Evolutionary conservation across 441 rosid genomes (phyloP), one percentile per base, ranked within the genome.

Genomic region (Breynia disticha): DNA sequence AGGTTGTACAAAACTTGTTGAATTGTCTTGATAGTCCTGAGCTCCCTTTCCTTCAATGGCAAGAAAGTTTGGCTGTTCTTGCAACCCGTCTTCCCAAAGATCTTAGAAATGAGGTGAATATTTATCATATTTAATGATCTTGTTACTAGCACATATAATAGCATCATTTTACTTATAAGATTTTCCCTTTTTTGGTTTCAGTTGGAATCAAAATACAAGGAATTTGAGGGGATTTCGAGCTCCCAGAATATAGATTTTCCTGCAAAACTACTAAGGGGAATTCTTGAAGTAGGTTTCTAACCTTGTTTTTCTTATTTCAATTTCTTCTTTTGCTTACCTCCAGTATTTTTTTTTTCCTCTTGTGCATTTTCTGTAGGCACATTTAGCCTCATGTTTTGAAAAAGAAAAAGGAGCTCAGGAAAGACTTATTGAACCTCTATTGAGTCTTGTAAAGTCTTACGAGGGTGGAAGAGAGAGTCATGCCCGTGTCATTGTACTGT

Each of bases 31-130:
- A 95, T 72, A 90, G 84, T 73, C 99, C 99, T 49, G 95, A 86
- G 70, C 95, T 90, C 48, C 99, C 99, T 69, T 90, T 87, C 72
- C 99, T 95, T 72, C 99, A 95, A 69, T 95, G 99, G 99, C 99
- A 90, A 86, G 99, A 95, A 72, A 82, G 87, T 73, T 67, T 87
- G 65, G 82, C 99, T 42, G 97, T 95, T 75, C 77, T 95, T 19
- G 95, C 95, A 18, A 86, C 81, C 61, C 89, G 99, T 59, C 87
- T 95, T 68, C 97, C 99, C 52, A 95, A 90, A 77, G 89, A 82
- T 66, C 95, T 95, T 61, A 80, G 87, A 72, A 82, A 63, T 67
- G 84, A 67, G 90, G 99, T 95, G 72, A 77, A 48, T 58, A 32
- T 57, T 24, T 58, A 19, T 67, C 46, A 19, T 51, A 16, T 67